phyloP scores from a whole-genome alignment of 2,329 filamentous ascomycete genomes.

The Exophiala dermatitidis region DNA sequence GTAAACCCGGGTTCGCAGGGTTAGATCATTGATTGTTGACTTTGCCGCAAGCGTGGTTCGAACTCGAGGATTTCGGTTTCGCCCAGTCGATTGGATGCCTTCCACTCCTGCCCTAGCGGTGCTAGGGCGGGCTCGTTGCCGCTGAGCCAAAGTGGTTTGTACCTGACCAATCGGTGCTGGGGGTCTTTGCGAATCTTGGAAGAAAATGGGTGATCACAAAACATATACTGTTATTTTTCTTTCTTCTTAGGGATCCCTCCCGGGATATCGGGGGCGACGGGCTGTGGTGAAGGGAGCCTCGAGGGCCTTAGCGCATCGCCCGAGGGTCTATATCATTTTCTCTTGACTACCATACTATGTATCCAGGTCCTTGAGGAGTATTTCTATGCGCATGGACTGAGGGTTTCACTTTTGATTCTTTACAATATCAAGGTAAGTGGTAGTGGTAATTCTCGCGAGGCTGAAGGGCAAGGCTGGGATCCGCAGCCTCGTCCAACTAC shows the following conservation, averaged over 20 bases:
- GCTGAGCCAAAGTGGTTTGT: neutral
- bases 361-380: no score
- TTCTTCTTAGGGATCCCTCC: neutral
- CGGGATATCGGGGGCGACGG: neutral
- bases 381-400: no score
- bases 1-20: neutral
- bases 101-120: neutral
- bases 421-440: neutral
- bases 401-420: no score
- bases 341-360: no score
- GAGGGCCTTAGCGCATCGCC: neutral
- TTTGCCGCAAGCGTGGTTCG: neutral
- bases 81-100: neutral
- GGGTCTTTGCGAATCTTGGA: neutral
- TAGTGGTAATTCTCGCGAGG: neutral
- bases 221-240: neutral
- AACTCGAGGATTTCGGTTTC: neutral
- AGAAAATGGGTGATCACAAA: neutral
- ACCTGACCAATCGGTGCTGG: neutral
- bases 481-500: slow-evolving; percentile 1
- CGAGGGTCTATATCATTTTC: no score
- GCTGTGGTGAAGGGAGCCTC: neutral
- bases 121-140: neutral
- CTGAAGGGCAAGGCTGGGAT: neutral
- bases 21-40: neutral